Evolutionary conservation across 495 filamentous ascomycete genomes (phyloP).

Genomic region (Aspergillus nidulans): DNA sequence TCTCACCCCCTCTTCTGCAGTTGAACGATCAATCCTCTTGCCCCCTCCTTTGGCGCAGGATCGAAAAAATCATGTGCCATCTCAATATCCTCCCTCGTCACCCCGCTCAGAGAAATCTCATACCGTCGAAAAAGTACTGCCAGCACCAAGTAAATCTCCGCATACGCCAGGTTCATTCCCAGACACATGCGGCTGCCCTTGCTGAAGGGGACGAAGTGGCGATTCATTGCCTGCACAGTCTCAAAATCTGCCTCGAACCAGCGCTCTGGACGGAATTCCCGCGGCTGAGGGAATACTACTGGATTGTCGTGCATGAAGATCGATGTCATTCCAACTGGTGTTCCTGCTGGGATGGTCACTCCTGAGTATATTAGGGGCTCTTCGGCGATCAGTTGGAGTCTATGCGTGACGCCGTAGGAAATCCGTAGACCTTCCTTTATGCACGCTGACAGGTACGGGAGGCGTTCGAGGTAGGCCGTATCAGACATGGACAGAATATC

Average conservation of each 20-base stretch:
- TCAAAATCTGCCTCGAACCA: background rate
- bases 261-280: constrained; percentile 6
- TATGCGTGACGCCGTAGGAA: constrained; percentile 1
- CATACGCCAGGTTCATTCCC: constrained; percentile 8
- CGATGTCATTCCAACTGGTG: constrained; percentile 5
- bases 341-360: background rate
- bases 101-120: constrained; percentile 33
- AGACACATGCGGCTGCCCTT: constrained; percentile 9
- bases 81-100: constrained; percentile 31
- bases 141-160: constrained; percentile 33
- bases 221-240: background rate
- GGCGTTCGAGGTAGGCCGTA: background rate
- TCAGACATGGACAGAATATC: background rate
- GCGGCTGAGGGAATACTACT: background rate
- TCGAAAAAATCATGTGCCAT: constrained; percentile 34
- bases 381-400: constrained; percentile 6
- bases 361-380: constrained; percentile 1
- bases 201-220: constrained; percentile 9
- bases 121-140: constrained; percentile 26
- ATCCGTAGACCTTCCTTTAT: constrained; percentile 4
- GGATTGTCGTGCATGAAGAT: constrained; percentile 9
- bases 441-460: constrained; percentile 6
- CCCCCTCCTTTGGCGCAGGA: constrained; percentile 26
- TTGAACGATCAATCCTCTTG: constrained; percentile 26
- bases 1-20: background rate